These are phyloP conservation scores for Phytopythium litorale DNA, from an alignment of 352 stramenopile genomes.

Conservation along the genomic window DNA sequence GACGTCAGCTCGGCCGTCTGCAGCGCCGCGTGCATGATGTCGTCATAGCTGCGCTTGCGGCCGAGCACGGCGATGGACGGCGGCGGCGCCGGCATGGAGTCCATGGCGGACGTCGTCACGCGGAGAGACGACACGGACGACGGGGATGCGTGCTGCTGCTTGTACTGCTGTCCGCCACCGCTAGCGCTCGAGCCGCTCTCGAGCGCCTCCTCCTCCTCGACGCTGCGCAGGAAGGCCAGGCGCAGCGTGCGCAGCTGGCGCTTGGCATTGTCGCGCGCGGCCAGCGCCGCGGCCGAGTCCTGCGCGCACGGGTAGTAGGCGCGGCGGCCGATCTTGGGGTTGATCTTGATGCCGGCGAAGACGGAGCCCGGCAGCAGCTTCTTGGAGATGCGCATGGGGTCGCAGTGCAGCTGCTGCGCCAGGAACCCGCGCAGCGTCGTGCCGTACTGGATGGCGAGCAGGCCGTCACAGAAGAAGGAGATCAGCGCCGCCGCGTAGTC, in stretches of 20 bases:
- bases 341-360: slow-evolving; percentile 66
- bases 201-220: slow-evolving; percentile 47
- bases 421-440: slow-evolving; percentile 74
- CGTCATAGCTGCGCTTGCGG: slow-evolving; percentile 41
- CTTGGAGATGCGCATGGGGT: slow-evolving; percentile 81
- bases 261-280: slow-evolving; percentile 35
- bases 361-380: slow-evolving; percentile 62
- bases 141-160: slow-evolving; percentile 4
- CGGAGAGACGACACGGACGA: slow-evolving; percentile 3
- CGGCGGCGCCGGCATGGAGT: slow-evolving; percentile 4
- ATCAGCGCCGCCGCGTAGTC: slow-evolving; percentile 64
- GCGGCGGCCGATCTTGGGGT: slow-evolving; percentile 65
- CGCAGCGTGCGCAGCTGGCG: slow-evolving; percentile 38
- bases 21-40: slow-evolving; percentile 25
- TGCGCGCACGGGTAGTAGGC: slow-evolving; percentile 62
- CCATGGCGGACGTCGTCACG: background rate
- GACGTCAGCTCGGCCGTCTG: slow-evolving; percentile 23
- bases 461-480: slow-evolving; percentile 60
- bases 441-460: slow-evolving; percentile 67
- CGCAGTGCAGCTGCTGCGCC: slow-evolving; percentile 71
- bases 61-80: slow-evolving; percentile 10
- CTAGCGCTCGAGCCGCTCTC: slow-evolving; percentile 5
- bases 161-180: slow-evolving; percentile 6
- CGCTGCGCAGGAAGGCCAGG: slow-evolving; percentile 46
- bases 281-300: slow-evolving; percentile 36